Conservation (phyloP, 2,329 filamentous ascomycete species). For the Neofusicoccum sp. region DNA sequence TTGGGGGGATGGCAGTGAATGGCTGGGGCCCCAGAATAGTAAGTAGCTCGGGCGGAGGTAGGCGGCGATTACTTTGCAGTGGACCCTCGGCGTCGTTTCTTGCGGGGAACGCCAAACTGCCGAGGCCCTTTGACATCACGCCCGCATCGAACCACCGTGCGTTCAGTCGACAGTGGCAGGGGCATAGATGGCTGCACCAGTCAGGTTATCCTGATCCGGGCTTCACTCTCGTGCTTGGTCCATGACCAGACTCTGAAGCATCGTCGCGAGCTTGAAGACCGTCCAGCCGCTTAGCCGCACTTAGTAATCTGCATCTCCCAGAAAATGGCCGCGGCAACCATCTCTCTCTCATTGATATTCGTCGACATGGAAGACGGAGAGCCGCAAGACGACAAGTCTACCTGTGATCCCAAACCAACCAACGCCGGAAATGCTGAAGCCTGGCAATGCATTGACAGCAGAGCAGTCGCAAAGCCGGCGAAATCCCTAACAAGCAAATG, state of each 20-base stretch:
- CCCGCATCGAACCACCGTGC: not conserved
- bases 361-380: not conserved
- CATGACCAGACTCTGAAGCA: not conserved
- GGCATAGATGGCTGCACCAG: too few species aligned
- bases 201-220: not conserved
- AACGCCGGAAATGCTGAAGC: constrained; percentile 13
- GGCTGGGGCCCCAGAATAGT: constrained; percentile 12
- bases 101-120: constrained; percentile 14
- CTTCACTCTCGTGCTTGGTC: too few species aligned
- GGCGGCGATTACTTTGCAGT: constrained; percentile 5
- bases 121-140: constrained; percentile 8
- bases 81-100: not conserved
- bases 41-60: constrained; percentile 8
- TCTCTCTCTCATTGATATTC: too few species aligned
- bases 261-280: not conserved
- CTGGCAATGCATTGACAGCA: not conserved
- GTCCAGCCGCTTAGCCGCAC: not conserved
- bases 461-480: not conserved
- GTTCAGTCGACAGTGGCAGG: too few species aligned
- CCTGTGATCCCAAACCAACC: not conserved
- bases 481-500: not conserved
- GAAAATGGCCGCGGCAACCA: not conserved
- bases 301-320: not conserved
- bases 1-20: not conserved
- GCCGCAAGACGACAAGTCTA: not conserved